Evolutionary conservation across 2,329 filamentous ascomycete genomes (phyloP).

Genomic region (Alternaria panax): DNA sequence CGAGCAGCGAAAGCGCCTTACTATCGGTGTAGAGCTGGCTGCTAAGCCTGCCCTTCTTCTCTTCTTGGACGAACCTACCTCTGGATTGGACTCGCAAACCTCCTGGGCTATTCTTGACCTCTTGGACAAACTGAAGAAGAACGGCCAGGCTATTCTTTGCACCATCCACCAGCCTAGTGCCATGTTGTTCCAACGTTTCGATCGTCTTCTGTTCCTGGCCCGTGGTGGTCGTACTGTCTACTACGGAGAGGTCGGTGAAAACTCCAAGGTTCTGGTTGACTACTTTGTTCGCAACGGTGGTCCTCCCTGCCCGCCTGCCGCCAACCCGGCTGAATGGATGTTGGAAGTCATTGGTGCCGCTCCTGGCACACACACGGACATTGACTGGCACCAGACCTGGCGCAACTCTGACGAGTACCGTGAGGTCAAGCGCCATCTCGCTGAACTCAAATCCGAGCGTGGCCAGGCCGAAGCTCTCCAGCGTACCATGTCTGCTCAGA

Average conservation of each 20-base stretch:
- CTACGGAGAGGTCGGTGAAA: constrained; percentile 79
- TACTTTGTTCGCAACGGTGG: constrained; percentile 82
- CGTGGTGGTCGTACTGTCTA: constrained; percentile 81
- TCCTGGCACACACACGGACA: constrained; percentile 57
- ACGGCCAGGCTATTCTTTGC: constrained; percentile 85
- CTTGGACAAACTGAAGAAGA: constrained; percentile 86
- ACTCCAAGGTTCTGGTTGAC: constrained; percentile 70
- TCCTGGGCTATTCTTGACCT: constrained; percentile 91
- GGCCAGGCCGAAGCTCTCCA: constrained; percentile 40
- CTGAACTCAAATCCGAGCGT: constrained; percentile 53
- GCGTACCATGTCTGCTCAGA: constrained; percentile 51
- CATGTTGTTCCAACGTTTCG: constrained; percentile 91
- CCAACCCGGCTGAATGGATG: constrained; percentile 88
- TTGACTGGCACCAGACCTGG: constrained; percentile 61
- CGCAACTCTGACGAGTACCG: constrained; percentile 56
- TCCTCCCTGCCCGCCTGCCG: constrained; percentile 67
- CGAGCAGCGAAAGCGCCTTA: constrained; percentile 76
- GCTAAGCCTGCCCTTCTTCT: constrained; percentile 89
- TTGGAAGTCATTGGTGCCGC: constrained; percentile 63
- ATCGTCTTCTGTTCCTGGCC: constrained; percentile 78
- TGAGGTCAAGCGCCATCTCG: constrained; percentile 56
- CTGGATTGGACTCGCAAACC: constrained; percentile 90
- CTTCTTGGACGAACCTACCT: constrained; percentile 94
- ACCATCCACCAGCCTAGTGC: constrained; percentile 98
- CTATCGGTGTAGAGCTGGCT: constrained; percentile 94